Evolutionary conservation across 306 rosid genomes (phyloP).

Genomic region (Hylodesmum podocarpum): DNA sequence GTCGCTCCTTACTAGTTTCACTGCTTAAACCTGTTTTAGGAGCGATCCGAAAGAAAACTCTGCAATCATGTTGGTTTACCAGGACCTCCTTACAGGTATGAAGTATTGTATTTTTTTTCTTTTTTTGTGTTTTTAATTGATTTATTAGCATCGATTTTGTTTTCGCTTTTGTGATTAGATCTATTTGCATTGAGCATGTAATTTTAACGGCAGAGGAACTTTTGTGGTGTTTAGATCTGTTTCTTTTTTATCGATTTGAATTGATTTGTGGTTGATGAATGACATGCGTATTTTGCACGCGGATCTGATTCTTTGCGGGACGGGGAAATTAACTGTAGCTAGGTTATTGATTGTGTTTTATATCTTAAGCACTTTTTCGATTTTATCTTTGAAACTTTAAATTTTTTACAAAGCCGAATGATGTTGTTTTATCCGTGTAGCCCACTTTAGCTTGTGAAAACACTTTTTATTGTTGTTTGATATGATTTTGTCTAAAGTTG

Average conservation of each 20-base stretch:
- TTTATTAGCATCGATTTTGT: neutral
- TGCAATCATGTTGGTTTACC: constrained; percentile 69
- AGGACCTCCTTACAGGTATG: constrained; percentile 61
- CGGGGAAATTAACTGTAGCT: too few relatives aligned
- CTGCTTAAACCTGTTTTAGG: neutral
- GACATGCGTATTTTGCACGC: neutral
- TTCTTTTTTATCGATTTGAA: neutral
- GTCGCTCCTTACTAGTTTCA: constrained; percentile 9
- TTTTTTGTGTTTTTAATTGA: neutral
- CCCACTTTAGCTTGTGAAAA: too few relatives aligned
- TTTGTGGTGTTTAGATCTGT: neutral
- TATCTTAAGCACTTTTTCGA: too few relatives aligned
- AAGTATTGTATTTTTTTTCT: neutral
- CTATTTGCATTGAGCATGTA: neutral
- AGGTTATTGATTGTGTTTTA: neutral
- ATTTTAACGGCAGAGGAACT: neutral
- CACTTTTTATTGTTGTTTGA: neutral
- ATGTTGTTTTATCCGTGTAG: neutral
- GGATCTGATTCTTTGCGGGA: neutral
- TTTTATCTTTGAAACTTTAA: too few relatives aligned
- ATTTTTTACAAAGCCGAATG: too few relatives aligned
- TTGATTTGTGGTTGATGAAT: neutral
- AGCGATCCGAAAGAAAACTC: constrained; percentile 40
- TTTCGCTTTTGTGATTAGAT: neutral
- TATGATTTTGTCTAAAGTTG: neutral